Evolutionary conservation across 495 filamentous ascomycete genomes (phyloP).

Genomic region (Penicillium macrosclerotiorum): DNA sequence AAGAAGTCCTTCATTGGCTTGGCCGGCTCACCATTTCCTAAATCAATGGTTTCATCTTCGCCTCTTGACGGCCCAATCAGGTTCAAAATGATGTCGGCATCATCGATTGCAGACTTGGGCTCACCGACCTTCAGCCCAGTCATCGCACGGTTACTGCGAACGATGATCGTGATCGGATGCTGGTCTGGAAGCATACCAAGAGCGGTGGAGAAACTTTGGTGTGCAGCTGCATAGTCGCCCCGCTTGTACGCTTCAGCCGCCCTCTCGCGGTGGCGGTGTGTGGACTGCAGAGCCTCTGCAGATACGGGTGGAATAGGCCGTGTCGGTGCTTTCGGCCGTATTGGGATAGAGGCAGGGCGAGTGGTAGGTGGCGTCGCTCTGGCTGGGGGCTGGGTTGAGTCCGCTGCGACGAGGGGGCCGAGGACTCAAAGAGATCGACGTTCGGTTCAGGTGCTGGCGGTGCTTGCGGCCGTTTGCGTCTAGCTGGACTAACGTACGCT

Average conservation of each 20-base stretch:
- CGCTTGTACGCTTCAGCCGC: conserved; percentile 89
- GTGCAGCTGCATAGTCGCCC: conserved; percentile 85
- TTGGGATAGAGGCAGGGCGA: conserved; percentile 33
- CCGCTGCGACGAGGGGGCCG: conserved; percentile 31
- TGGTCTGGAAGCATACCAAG: conserved; percentile 68
- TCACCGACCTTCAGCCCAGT: conserved; percentile 87
- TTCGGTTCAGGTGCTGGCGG: conserved; percentile 44
- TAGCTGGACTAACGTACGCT: conserved; percentile 86
- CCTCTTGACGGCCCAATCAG: conserved; percentile 79
- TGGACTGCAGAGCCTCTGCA: conserved; percentile 63
- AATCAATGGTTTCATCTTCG: conserved; percentile 72
- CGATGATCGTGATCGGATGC: conserved; percentile 82
- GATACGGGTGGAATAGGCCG: conserved; percentile 70
- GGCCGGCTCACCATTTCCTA: conserved; percentile 58
- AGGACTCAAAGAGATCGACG: conserved; percentile 57
- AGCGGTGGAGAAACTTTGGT: conserved; percentile 75
- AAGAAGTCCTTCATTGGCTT: conserved; percentile 93
- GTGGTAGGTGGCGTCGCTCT: conserved; percentile 21
- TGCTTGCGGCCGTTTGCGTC: conserved; percentile 65
- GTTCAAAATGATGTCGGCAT: conserved; percentile 76
- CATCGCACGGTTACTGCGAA: conserved; percentile 89
- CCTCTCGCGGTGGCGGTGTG: conserved; percentile 69
- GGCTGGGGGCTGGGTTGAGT: conserved; percentile 31
- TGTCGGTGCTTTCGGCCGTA: conserved; percentile 51
- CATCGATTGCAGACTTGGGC: conserved; percentile 75